Base-by-base conservation (phyloP, 805 yeast species). In the Wickerhamiella musiphila region DNA sequence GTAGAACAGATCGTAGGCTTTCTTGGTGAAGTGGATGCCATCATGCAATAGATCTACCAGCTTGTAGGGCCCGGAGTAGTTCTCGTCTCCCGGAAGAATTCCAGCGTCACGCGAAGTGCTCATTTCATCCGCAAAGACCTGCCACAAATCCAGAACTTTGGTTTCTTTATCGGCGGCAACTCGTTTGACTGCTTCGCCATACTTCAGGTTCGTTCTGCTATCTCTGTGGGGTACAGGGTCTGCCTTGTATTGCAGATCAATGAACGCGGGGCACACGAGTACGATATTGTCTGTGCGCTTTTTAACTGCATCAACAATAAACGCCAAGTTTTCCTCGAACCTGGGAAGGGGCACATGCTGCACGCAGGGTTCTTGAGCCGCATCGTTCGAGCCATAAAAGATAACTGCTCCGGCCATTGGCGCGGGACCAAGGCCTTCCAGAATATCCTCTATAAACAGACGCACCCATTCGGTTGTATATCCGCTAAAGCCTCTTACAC, bases 351-450 rank as follows among this genome's bases (percentile, higher is more conserved):
- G 66, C 8, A 79, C 79, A 15, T 54, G 53, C 40, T 66, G 70
- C 4, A 48, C 45, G 9, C 33, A 32, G 4, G 63, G 64, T 1
- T 48, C 57, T 6, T 55, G 40, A 3, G 66, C 61, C 0, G 76
- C 62, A 50, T 83, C 95, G 47, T 83, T 83, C 10, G 93, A 67
- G 4, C 94, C 94, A 44, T 79, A 70, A 48, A 77, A 82, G 2
- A 82, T 55, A 8, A 72, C 68, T 36, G 70, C 58, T 8, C 63
- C 40, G 2, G 17, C 28, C 40, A 53, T 25, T 8, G 37, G 31
- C 69, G 54, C 36, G 52, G 48, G 23, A 53, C 48, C 4, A 38
- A 41, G 5, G 44, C 56, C 45, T 15, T 62, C 57, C 21, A 81
- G 51, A 9, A 75, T 54, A 26, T 58, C 53, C n/a, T 68, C 67